Base-by-base conservation (phyloP, 352 stramenopile species). In the Phytophthora sansomeana region DNA sequence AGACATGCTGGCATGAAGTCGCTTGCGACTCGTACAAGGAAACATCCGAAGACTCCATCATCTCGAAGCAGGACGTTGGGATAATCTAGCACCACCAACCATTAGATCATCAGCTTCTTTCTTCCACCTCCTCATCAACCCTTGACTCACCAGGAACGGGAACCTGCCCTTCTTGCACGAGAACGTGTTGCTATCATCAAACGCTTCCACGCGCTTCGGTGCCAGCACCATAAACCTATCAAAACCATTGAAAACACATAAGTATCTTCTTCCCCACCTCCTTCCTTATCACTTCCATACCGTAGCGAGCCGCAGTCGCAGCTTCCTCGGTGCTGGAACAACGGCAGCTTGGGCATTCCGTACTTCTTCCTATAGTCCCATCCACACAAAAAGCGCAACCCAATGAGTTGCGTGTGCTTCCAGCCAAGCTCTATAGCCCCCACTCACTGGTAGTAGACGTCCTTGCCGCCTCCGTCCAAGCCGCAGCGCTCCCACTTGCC, bases 81-180 rank as follows among this genome's bases (percentile, higher is more conserved):
- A 89, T 57, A 55, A 94, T 75, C 83, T 94, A 53, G 13, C 35
- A 55, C 5, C 50, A 58, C 7, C n/a, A 54, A n/a, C n/a, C n/a
- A 9, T 7, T 50, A 35, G 29, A 17, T 19, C 16, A 28, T 67
- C 47, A 71, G 26, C 28, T 36, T 39, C 17, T 3, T 38, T 13
- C 29, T 13, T 29, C 6, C 17, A 28, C 29, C 41, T 50, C 42
- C 41, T 28, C 30, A 43, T 19, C 26, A 0, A 30, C 17, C 10
- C 16, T 16, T 14, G 9, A 77, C 76, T 46, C 65, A 93, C 86
- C 69, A 94, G 44, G 43, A 90, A 91, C 5, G 86, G 86, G 38
- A 93, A 93, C 24, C 86, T 77, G 3, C 86, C 86, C 52, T 91
- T 91, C 70, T 94, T 94, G 78, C 84, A 93, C 4, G 86, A 89